Conservation (phyloP, 164 flowering plant species). For the Magnolia kwangsiensis region DNA sequence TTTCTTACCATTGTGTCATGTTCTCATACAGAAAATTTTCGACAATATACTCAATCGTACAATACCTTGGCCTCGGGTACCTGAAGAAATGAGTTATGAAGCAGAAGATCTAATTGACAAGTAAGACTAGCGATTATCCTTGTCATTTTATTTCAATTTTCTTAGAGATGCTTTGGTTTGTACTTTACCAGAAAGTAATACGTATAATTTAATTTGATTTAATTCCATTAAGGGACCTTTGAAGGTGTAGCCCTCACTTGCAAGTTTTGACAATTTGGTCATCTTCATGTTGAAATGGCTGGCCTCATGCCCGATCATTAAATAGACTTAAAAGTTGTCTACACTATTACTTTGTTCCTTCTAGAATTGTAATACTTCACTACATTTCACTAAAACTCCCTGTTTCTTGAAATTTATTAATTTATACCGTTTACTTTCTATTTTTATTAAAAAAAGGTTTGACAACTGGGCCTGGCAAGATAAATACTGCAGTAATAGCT, state of each 20-base stretch:
- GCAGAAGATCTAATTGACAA: conserved; percentile 81
- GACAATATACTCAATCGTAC: conserved; percentile 97
- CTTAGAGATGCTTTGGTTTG: conserved; percentile 2
- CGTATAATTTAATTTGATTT: neutral
- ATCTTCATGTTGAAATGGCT: neutral
- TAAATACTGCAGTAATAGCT: no score
- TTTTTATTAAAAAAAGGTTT: no score
- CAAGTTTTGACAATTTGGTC: neutral
- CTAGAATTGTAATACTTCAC: no score
- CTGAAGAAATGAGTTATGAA: conserved; percentile 91
- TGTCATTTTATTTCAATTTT: neutral
- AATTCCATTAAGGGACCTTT: no score
- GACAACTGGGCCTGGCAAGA: no score
- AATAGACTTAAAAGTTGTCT: no score
- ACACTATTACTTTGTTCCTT: no score
- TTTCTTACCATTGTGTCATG: neutral
- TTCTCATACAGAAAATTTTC: conserved; percentile 62
- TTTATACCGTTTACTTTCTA: no score
- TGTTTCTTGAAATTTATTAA: no score
- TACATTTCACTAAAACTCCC: no score
- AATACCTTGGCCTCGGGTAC: conserved; percentile 93
- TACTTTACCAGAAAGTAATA: neutral
- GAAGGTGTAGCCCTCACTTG: neutral
- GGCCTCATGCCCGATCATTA: no score
- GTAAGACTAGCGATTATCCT: conserved; percentile 38